These are phyloP conservation scores for Monosporascus sp. DNA, from an alignment of 2,329 filamentous ascomycete species.

Conservation along the genomic window DNA sequence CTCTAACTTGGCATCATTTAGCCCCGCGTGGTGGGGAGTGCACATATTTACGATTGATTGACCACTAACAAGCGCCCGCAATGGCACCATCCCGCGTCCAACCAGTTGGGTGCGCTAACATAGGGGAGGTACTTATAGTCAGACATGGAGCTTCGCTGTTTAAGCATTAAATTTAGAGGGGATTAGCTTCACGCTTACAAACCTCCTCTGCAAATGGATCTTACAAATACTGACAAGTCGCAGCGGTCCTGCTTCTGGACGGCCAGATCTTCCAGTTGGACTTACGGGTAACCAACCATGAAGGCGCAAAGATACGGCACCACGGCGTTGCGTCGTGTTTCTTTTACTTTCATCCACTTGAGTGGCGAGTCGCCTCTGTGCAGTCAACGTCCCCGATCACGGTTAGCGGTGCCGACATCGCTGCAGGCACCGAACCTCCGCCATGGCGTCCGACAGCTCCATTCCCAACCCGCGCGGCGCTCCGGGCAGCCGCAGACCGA, in stretches of 20 bases:
- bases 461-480: conserved; percentile 19
- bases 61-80: neutral
- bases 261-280: neutral
- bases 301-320: conserved; percentile 14
- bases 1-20: no score
- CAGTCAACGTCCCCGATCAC: neutral
- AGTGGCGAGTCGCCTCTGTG: neutral
- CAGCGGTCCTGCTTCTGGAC: neutral
- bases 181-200: neutral
- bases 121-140: neutral
- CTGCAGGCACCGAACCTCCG: neutral
- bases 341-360: conserved; percentile 9
- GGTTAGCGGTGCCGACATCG: neutral
- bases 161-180: neutral
- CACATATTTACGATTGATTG: no score
- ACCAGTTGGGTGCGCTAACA: neutral
- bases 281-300: conserved; percentile 11
- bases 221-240: neutral
- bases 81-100: neutral
- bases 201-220: neutral
- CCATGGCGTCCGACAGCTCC: conserved; percentile 13
- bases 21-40: no score
- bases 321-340: conserved; percentile 18
- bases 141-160: neutral
- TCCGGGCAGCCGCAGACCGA: conserved; percentile 21